Base-by-base conservation (phyloP, 345 rosid species). In the Xanthoceras sorbifolium region DNA sequence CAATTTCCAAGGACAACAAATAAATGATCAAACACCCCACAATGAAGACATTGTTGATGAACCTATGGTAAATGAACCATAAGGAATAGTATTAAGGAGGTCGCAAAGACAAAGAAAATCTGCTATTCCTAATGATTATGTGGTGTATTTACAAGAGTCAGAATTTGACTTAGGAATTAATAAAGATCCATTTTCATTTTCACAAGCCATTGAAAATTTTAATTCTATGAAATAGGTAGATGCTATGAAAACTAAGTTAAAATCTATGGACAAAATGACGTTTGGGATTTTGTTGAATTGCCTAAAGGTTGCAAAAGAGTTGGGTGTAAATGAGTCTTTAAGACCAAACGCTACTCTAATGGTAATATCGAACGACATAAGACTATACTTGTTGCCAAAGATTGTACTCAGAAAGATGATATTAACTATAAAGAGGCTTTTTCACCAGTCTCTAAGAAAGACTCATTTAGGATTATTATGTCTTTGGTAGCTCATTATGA, bases 81-180 rank as follows among this genome's bases (percentile, higher is more conserved):
- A 66, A 54, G 61, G 25, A 73, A 23, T 67, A 23, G 6, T 26
- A 72, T 54, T 78, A 29, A 66, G 28, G 4, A 65, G 50, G 62
- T 55, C 40, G 8, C 8, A 5, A 9, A 36, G 8, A 36, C 40
- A 36, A 36, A 36, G 40, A 9, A 36, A 36, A 36, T 6, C 5
- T 4, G 34, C 14, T 14, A 70, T 77, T 73, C n/a, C 42, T 0
- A 1, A 60, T 70, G 48, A 74, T 17, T 75, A 44, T 48, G 48
- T 75, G 64, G 50, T 78, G 23, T 78, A 78, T 74, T 22, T 18
- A 20, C 28, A 68, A 40, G 40, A 75, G 44, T 55, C 18, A 28
- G 8, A 67, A 29, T 55, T 7, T 66, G 31, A 70, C 17, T 7
- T 44, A 3, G 28, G 25, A 18, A 17, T 72, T 20, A 36, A 69